These are phyloP conservation scores for Diplotaxis tenuifolia DNA, from an alignment of 345 rosid species.

Conservation along the genomic window DNA sequence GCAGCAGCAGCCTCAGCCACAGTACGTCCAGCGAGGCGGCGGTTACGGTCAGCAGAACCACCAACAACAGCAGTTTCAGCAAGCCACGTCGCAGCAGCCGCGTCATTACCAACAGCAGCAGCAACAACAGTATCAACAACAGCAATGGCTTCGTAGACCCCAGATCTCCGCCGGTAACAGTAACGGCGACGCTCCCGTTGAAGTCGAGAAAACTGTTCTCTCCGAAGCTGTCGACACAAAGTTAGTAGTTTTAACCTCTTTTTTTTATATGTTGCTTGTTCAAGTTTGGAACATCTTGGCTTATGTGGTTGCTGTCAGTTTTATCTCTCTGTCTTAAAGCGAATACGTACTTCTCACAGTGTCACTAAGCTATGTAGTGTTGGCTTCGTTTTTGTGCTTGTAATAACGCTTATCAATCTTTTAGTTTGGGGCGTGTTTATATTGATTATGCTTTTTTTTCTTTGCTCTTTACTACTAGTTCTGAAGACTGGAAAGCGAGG, in stretches of 20 bases:
- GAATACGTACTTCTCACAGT: not conserved
- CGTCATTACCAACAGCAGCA: conserved; percentile 37
- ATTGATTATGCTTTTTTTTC: not conserved
- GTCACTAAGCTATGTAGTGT: not conserved
- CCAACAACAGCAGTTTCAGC: conserved; percentile 42
- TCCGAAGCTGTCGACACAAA: conserved; percentile 45
- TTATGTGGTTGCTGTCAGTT: not conserved
- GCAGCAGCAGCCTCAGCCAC: conserved; percentile 19
- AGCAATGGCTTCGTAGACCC: conserved; percentile 61
- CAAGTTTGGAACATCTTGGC: too few relatives aligned
- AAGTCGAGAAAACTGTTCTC: conserved; percentile 71
- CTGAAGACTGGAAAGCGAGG: conserved; percentile 93
- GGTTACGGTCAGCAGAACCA: conserved; percentile 28
- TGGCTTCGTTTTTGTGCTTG: not conserved
- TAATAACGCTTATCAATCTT: not conserved
- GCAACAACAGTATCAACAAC: not conserved
- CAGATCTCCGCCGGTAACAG: conserved; percentile 39
- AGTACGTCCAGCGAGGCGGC: conserved; percentile 63
- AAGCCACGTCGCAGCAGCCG: conserved; percentile 33
- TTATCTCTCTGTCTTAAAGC: not conserved
- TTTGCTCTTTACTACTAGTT: conserved; percentile 43
- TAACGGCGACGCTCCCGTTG: conserved; percentile 37
- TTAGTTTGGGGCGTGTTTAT: not conserved
- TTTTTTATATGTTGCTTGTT: too few relatives aligned
- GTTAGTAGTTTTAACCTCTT: conserved; percentile 25